Conservation (phyloP, 2,329 filamentous ascomycete species). For the Fusarium falciforme region DNA sequence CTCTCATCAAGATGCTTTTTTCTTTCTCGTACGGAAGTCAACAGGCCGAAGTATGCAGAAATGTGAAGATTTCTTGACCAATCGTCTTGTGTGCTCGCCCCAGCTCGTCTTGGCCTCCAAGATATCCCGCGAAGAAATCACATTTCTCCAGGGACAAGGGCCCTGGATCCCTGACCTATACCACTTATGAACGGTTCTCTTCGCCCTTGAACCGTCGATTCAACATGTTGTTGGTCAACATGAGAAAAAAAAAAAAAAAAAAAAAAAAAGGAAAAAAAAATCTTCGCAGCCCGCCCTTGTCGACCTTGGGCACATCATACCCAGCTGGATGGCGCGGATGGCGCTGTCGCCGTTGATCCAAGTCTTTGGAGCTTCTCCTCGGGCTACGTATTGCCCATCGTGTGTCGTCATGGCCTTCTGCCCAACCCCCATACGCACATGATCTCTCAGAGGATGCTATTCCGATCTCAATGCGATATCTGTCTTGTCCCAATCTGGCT, state of each 20-base stretch:
- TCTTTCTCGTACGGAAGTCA: neutral
- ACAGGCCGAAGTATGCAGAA: constrained; percentile 6
- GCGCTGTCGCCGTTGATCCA: constrained; percentile 23
- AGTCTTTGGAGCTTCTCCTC: constrained; percentile 7
- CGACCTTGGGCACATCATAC: neutral
- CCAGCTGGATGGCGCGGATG: constrained; percentile 9
- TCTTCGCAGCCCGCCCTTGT: constrained; percentile 8
- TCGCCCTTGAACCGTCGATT: constrained; percentile 13
- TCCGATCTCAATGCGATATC: constrained; percentile 14
- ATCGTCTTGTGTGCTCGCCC: constrained; percentile 8
- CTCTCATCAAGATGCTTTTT: constrained; percentile 13
- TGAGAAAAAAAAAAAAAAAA: neutral
- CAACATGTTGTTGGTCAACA: neutral
- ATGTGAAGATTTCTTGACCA: constrained; percentile 12
- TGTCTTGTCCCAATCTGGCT: constrained; percentile 10
- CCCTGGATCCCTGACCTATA: constrained; percentile 19
- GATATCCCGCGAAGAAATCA: constrained; percentile 14
- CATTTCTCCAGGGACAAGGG: constrained; percentile 25
- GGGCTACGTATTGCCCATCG: constrained; percentile 9
- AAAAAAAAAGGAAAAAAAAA: neutral
- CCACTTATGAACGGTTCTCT: neutral
- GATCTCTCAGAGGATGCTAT: constrained; percentile 15
- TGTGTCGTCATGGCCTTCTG: constrained; percentile 6
- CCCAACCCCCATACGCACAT: neutral
- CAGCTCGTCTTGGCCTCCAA: constrained; percentile 21